Percentiles rank a stretch among this genome's conserved stretches.
These are phyloP conservation scores for Penicillium parvum DNA, from an alignment of 495 filamentous ascomycete species.

Conservation along the genomic window DNA sequence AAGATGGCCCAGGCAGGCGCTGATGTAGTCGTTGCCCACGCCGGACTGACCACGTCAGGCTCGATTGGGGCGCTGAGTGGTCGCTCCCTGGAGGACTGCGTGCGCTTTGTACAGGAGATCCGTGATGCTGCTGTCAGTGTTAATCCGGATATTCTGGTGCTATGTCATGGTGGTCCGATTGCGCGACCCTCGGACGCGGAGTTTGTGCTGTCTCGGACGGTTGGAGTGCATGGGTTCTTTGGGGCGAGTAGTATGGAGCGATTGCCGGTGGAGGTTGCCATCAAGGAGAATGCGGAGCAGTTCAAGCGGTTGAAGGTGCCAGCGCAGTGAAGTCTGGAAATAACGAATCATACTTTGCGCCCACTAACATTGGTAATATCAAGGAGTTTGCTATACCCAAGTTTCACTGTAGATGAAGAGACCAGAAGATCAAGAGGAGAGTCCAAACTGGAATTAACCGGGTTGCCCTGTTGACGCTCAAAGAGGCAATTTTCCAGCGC, in stretches of 20 bases:
- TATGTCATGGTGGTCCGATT: conserved; percentile 68
- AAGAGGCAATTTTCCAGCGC: conserved; percentile 27
- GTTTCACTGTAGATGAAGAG: no score
- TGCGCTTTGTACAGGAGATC: conserved; percentile 56
- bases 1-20: conserved; percentile 60
- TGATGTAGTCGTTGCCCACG: conserved; percentile 65
- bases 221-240: conserved; percentile 65
- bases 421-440: no score
- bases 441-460: no score
- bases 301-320: conserved; percentile 52
- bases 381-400: no score
- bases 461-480: conserved; percentile 7
- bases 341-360: no score
- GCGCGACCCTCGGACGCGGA: conserved; percentile 57
- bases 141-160: conserved; percentile 55
- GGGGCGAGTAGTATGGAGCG: conserved; percentile 69
- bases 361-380: no score
- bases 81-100: conserved; percentile 59
- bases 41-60: conserved; percentile 63
- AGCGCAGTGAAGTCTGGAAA: conserved; percentile 2
- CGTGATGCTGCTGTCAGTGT: conserved; percentile 53
- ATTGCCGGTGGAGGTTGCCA: conserved; percentile 63
- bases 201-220: conserved; percentile 54
- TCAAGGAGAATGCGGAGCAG: conserved; percentile 53
- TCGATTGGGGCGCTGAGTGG: conserved; percentile 57